phyloP scores from a whole-genome alignment of 2,329 filamentous ascomycete genomes.

The Ascocoryne sarcoides region DNA sequence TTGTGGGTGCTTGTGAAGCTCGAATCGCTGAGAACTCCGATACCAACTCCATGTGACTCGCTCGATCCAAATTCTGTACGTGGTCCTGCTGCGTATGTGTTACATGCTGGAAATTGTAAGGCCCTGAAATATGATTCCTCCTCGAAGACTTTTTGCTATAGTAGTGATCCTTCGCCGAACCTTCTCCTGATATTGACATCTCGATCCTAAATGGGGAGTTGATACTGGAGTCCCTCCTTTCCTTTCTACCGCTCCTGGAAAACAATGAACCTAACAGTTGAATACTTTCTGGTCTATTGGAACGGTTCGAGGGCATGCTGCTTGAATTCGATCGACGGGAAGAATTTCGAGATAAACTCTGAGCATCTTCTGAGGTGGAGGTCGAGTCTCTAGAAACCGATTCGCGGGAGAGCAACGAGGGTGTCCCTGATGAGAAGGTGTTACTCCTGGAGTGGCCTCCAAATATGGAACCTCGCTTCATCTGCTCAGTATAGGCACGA shows the following conservation, averaged over 20 bases:
- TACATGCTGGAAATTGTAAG: slow-evolving; percentile 60
- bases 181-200: slow-evolving; percentile 10
- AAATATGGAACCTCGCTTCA: slow-evolving; percentile 43
- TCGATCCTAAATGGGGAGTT: slow-evolving; percentile 9
- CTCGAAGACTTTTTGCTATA: slow-evolving; percentile 12
- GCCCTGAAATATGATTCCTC: slow-evolving; percentile 42
- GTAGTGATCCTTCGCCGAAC: slow-evolving; percentile 19
- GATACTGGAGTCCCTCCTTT: slow-evolving; percentile 39
- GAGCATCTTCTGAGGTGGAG: slow-evolving; percentile 18
- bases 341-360: slow-evolving; percentile 44
- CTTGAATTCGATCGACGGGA: slow-evolving; percentile 47
- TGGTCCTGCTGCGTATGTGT: slow-evolving; percentile 47
- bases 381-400: slow-evolving; percentile 36
- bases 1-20: slow-evolving; percentile 30
- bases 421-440: slow-evolving; percentile 46
- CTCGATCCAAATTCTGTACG: slow-evolving; percentile 33
- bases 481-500: slow-evolving; percentile 49
- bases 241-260: slow-evolving; percentile 39
- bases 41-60: slow-evolving; percentile 34
- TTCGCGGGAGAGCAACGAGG: slow-evolving; percentile 40
- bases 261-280: slow-evolving; percentile 53
- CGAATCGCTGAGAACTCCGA: slow-evolving; percentile 37
- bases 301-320: slow-evolving; percentile 38
- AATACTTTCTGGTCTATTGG: slow-evolving; percentile 48
- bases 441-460: slow-evolving; percentile 38